phyloP scores from a whole-genome alignment of 2,329 filamentous ascomycete genomes.

The Sclerotinia subarctica region DNA sequence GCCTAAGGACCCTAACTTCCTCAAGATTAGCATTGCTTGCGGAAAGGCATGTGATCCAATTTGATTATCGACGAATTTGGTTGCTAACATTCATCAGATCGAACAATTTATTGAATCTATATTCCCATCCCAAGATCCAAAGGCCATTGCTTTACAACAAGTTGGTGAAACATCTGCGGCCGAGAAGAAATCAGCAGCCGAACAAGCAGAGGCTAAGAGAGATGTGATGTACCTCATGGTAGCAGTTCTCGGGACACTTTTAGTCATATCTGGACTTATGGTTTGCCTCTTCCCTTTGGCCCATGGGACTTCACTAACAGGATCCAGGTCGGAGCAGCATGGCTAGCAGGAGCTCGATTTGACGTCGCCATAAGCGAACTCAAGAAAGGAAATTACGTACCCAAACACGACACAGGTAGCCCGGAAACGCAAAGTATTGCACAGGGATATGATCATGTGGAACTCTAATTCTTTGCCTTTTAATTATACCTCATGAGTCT shows the following conservation, averaged over 20 bases:
- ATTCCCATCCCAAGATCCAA: conserved; percentile 79
- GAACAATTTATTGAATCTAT: conserved; percentile 94
- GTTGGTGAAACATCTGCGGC: conserved; percentile 38
- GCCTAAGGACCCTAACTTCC: conserved; percentile 85
- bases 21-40: conserved; percentile 87
- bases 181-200: conserved; percentile 44
- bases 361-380: conserved; percentile 63
- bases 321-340: conserved; percentile 70
- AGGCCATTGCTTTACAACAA: conserved; percentile 46
- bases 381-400: conserved; percentile 44
- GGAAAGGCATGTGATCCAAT: conserved; percentile 62
- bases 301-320: conserved; percentile 30
- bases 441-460: conserved; percentile 33
- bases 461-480: conserved; percentile 27
- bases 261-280: conserved; percentile 73
- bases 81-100: conserved; percentile 44
- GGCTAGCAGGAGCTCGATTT: conserved; percentile 77
- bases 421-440: conserved; percentile 33
- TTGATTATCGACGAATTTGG: conserved; percentile 43
- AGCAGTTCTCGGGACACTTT: conserved; percentile 65
- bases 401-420: conserved; percentile 26
- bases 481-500: neutral
- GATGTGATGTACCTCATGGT: conserved; percentile 60
- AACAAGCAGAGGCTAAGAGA: conserved; percentile 56
- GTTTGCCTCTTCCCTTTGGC: conserved; percentile 47